Evolutionary conservation across 2,329 filamentous ascomycete species (phyloP).

Genomic region (Biscogniauxia mediterranea): DNA sequence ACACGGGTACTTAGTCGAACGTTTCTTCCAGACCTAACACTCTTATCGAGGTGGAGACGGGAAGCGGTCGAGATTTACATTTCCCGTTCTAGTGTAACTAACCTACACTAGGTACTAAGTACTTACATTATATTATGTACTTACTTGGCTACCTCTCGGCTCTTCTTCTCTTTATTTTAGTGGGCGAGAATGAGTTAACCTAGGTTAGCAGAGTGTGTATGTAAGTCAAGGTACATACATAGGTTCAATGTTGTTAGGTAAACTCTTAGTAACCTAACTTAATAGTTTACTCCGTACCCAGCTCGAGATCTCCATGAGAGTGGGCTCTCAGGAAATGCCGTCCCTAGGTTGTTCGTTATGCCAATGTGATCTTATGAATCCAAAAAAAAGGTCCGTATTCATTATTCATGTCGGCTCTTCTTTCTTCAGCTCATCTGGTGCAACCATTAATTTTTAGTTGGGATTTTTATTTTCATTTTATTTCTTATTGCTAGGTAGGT

Average conservation of each 20-base stretch:
- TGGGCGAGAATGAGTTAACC: neutral
- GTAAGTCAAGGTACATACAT: too few relatives aligned
- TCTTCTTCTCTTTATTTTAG: neutral
- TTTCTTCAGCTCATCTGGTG: too few relatives aligned
- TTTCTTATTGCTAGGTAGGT: too few relatives aligned
- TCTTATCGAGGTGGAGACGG: neutral
- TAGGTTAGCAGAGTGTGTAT: neutral
- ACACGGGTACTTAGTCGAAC: neutral
- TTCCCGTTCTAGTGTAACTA: neutral
- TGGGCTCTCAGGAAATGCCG: neutral
- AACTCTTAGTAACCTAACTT: too few relatives aligned
- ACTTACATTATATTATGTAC: too few relatives aligned
- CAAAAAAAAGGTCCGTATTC: neutral
- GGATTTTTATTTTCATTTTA: too few relatives aligned
- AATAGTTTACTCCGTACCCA: neutral
- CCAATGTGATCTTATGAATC: neutral
- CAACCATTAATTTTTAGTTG: too few relatives aligned
- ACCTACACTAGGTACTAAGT: too few relatives aligned
- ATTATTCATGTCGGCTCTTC: neutral
- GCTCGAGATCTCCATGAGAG: neutral
- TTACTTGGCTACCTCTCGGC: too few relatives aligned
- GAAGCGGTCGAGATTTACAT: neutral
- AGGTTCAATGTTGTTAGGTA: too few relatives aligned
- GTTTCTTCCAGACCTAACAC: neutral
- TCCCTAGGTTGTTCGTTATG: neutral